Evolutionary conservation across 306 rosid species (phyloP), one percentile per base, ranked within the genome.

Genomic region (Cercis canadensis): DNA sequence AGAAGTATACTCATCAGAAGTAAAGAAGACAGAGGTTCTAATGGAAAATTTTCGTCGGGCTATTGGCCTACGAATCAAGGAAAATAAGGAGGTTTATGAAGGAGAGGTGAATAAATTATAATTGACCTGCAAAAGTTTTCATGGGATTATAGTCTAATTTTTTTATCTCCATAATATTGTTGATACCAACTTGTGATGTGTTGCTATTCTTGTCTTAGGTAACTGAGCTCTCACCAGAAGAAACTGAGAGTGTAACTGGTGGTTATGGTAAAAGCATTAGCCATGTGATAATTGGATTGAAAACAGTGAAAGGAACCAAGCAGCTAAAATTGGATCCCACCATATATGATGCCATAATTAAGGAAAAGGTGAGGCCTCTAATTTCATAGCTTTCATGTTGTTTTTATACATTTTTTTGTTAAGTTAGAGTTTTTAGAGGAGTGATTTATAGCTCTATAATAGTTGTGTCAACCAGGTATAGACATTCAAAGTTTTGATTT

Each of bases 261-360:
- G 97, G 98, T 64, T 94, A 94, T 83, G 98, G 98, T 16, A 94
- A 94, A 87, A 90, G 95, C 81, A 94, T 94, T 55, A 94, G 97
- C 92, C 97, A 94, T 75, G 98, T 94, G 64, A 90, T 90, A 45
- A 86, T 94, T 81, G 98, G 97, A 51, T 78, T 94, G 55, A 94
- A 94, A 83, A 94, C 98, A 4, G 96, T 90, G 10, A 94, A 90
- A 86, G 98, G 98, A 76, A 94, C 97, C 60, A 94, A 90, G 83
- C 98, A 94, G 76, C 84, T 94, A 58, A 94, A 94, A 86, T 83
- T 94, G 83, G 98, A 94, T 55, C 98, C 98, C 4, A 94, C 97
- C 46, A 94, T 94, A 77, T 94, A 94, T 69, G 97, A 94, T 70
- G 97, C 98, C 67, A 83, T 94, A 82, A 80, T 90, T 56, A 94